phyloP scores from a whole-genome alignment of 306 rosid genomes.

The Malus sieversii region DNA sequence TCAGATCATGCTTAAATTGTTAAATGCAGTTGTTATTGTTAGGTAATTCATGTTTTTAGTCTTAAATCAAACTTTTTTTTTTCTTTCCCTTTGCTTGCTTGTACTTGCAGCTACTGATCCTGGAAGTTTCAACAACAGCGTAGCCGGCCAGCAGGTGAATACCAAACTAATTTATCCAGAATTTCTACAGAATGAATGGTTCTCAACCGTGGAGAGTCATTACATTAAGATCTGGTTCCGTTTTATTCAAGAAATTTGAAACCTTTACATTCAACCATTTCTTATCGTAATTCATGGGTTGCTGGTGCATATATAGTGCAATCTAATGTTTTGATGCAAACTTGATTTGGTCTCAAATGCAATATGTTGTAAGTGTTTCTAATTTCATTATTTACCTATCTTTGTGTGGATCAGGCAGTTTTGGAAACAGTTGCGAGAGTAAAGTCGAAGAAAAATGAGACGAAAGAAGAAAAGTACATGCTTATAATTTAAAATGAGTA shows the following conservation, averaged over 20 bases:
- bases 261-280: background rate
- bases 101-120: slow-evolving; percentile 58
- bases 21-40: background rate
- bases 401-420: slow-evolving; percentile 69
- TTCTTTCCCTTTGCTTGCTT: background rate
- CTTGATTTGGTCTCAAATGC: background rate
- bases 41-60: background rate
- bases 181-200: background rate
- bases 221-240: background rate
- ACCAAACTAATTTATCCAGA: background rate
- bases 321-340: background rate
- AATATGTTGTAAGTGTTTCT: slow-evolving; percentile 5
- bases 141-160: slow-evolving; percentile 96
- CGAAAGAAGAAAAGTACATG: slow-evolving; percentile 85
- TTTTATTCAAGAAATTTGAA: background rate
- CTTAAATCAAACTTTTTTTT: background rate
- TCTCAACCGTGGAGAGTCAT: background rate
- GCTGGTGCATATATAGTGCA: background rate
- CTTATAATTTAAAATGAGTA: slow-evolving; percentile 19
- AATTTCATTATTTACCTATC: background rate
- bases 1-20: background rate
- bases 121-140: slow-evolving; percentile 94
- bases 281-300: background rate
- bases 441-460: slow-evolving; percentile 86
- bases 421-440: slow-evolving; percentile 99